A percentile compares a stretch with the other conserved stretches of the same genome.
These are phyloP conservation scores for Rachicladosporium sp. DNA, from an alignment of 2,329 filamentous ascomycete genomes.

Conservation along the genomic window DNA sequence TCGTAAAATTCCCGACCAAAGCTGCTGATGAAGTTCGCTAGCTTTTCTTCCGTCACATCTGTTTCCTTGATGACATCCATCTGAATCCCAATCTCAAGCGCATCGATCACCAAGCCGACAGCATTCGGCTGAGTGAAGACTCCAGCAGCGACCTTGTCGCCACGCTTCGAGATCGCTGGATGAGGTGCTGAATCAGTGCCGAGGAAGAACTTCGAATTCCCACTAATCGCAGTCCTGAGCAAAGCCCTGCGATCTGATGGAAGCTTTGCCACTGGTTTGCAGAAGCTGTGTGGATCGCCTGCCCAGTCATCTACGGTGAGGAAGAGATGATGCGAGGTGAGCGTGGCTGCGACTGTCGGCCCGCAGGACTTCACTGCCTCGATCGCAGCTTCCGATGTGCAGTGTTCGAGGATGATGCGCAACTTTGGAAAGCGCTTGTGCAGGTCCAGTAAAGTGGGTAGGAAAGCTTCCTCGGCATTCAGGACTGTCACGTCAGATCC, in stretches of 20 bases:
- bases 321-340: slow-evolving; percentile 77
- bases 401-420: slow-evolving; percentile 63
- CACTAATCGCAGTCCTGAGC: slow-evolving; percentile 48
- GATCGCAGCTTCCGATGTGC: slow-evolving; percentile 71
- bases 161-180: slow-evolving; percentile 47
- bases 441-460: slow-evolving; percentile 64
- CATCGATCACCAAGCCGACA: slow-evolving; percentile 52
- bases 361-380: slow-evolving; percentile 67
- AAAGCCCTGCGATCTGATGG: slow-evolving; percentile 62
- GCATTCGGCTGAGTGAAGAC: slow-evolving; percentile 70
- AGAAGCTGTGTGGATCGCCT: slow-evolving; percentile 64
- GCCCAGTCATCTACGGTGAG: slow-evolving; percentile 65
- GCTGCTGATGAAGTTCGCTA: slow-evolving; percentile 46
- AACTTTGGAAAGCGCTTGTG: slow-evolving; percentile 64
- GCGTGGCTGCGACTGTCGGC: slow-evolving; percentile 63
- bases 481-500: slow-evolving; percentile 33
- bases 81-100: slow-evolving; percentile 50
- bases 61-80: slow-evolving; percentile 41
- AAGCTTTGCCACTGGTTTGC: slow-evolving; percentile 54
- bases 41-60: slow-evolving; percentile 41
- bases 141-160: slow-evolving; percentile 51
- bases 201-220: slow-evolving; percentile 59
- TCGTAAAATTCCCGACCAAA: slow-evolving; percentile 49
- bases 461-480: slow-evolving; percentile 63
- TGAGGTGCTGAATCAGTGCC: slow-evolving; percentile 65